These are phyloP conservation scores for Lycium barbarum DNA, from an alignment of 257 asterid species.

Conservation along the genomic window DNA sequence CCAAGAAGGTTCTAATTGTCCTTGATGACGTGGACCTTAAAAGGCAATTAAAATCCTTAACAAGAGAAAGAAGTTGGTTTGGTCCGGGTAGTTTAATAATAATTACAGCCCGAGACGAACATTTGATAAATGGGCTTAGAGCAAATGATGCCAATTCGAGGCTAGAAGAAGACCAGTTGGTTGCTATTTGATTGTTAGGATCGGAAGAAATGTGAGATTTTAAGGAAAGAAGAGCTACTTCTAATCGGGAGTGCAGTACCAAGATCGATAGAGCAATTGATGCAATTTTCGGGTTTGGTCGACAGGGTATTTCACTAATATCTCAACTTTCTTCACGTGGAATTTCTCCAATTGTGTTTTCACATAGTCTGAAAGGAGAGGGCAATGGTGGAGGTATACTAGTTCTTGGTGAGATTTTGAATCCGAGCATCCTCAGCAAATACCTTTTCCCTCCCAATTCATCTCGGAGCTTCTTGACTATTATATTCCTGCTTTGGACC, in stretches of 20 bases:
- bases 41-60: neutral
- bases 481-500: neutral
- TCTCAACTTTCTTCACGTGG: too few species aligned
- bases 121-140: neutral
- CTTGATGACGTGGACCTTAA: neutral
- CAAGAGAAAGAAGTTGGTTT: neutral
- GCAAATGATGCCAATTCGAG: neutral
- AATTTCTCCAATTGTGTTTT: too few species aligned
- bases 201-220: neutral
- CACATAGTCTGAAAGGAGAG: too few species aligned
- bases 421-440: neutral
- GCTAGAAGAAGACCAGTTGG: neutral
- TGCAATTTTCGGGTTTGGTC: too few species aligned
- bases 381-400: too few species aligned
- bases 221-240: neutral
- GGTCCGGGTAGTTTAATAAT: neutral
- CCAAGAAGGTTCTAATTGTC: neutral
- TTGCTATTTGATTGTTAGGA: neutral
- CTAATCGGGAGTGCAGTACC: too few species aligned
- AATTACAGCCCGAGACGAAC: neutral
- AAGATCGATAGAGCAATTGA: too few species aligned
- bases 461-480: neutral
- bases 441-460: neutral
- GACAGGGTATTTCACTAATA: too few species aligned
- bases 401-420: too few species aligned